Evolutionary conservation across 2,329 filamentous ascomycete species (phyloP).

Genomic region (Camptophora hylomeconis): DNA sequence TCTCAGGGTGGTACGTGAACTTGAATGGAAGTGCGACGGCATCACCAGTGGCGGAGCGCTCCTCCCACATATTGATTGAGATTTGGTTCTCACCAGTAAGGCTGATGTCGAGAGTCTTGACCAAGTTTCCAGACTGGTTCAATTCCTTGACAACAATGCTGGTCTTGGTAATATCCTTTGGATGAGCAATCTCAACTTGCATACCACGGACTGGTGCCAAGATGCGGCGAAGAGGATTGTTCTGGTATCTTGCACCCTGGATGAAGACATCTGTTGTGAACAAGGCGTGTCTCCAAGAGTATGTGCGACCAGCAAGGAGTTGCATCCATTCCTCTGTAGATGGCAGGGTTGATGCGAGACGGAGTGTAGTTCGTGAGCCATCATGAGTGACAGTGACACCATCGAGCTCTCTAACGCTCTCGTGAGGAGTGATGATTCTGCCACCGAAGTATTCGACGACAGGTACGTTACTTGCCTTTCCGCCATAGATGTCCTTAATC

Average conservation of each 20-base stretch:
- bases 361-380: conserved; percentile 67
- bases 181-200: conserved; percentile 74
- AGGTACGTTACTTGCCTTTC: conserved; percentile 62
- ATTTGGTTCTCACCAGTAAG: conserved; percentile 66
- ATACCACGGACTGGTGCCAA: conserved; percentile 77
- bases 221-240: conserved; percentile 85
- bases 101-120: conserved; percentile 79
- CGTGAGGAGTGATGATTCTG: conserved; percentile 56
- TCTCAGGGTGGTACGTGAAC: conserved; percentile 89
- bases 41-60: conserved; percentile 71
- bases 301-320: conserved; percentile 69
- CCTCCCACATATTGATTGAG: conserved; percentile 79
- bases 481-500: conserved; percentile 65
- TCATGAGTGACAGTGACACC: conserved; percentile 76
- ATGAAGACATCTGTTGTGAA: conserved; percentile 89
- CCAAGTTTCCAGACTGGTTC: conserved; percentile 69
- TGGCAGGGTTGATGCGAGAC: conserved; percentile 65
- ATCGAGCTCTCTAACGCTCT: conserved; percentile 59
- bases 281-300: conserved; percentile 89
- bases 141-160: conserved; percentile 80
- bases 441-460: conserved; percentile 92
- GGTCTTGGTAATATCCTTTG: conserved; percentile 71
- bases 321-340: conserved; percentile 73
- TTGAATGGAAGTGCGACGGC: conserved; percentile 72
- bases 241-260: conserved; percentile 93